These are phyloP conservation scores for Phyllostachys edulis DNA, from an alignment of 176 grass and related monocot species.

Conservation along the genomic window DNA sequence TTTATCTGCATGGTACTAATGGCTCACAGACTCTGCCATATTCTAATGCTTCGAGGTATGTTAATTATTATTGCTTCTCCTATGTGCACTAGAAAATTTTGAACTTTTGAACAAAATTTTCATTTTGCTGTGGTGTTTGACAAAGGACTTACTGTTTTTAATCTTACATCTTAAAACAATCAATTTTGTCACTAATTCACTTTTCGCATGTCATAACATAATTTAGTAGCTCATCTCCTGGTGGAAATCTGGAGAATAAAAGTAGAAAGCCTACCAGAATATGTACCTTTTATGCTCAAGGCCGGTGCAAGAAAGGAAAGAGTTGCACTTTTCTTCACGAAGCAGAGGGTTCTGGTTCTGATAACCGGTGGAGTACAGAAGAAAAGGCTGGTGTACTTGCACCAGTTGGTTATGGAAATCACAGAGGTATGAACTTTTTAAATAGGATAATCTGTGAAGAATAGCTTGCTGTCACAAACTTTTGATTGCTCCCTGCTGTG, in stretches of 20 bases:
- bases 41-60: conserved; percentile 45
- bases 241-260: conserved; percentile 22
- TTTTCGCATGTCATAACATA: conserved; percentile 31
- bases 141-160: not conserved
- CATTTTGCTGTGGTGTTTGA: conserved; percentile 8
- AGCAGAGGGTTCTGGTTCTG: conserved; percentile 37
- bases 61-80: not conserved
- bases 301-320: conserved; percentile 54
- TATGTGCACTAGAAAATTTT: conserved; percentile 25
- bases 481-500: conserved; percentile 37
- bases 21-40: not conserved
- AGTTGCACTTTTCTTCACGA: conserved; percentile 51
- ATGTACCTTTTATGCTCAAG: conserved; percentile 51
- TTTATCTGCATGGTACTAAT: conserved; percentile 12
- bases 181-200: conserved; percentile 18
- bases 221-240: conserved; percentile 48
- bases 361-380: conserved; percentile 27
- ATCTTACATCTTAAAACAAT: not conserved
- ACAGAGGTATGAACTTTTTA: conserved; percentile 38
- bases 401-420: conserved; percentile 36
- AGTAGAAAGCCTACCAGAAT: conserved; percentile 28
- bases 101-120: not conserved
- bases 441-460: conserved; percentile 19
- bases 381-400: conserved; percentile 23
- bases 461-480: conserved; percentile 21